Percentiles rank a stretch among this genome's conserved stretches.
These are phyloP conservation scores for Colletotrichum sublineola DNA, from an alignment of 2,329 filamentous ascomycete species.

Conservation along the genomic window DNA sequence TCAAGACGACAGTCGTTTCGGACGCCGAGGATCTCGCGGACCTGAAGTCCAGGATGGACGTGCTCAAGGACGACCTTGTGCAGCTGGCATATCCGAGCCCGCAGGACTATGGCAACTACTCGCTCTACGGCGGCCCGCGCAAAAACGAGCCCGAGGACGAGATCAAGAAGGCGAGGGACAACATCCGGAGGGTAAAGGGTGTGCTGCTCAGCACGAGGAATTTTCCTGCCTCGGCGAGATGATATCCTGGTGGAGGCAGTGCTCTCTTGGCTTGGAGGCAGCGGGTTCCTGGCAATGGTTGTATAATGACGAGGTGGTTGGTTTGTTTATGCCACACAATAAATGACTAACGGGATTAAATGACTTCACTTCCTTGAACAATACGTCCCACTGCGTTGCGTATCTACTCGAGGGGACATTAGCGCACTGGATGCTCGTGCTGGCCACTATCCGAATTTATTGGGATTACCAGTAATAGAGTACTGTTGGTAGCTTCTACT, in stretches of 20 bases:
- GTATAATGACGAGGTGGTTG: not conserved
- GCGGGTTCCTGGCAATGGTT: not conserved
- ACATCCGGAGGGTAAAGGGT: constrained; percentile 84
- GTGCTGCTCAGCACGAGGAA: constrained; percentile 80
- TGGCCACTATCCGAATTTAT: not conserved
- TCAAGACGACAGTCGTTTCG: constrained; percentile 59
- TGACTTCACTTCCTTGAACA: not conserved
- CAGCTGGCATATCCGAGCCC: constrained; percentile 65
- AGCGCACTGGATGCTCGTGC: too few relatives aligned
- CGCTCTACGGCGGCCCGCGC: constrained; percentile 59
- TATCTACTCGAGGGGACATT: not conserved
- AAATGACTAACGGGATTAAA: constrained; percentile 1
- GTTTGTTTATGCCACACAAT: constrained; percentile 7
- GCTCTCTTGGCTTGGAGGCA: not conserved
- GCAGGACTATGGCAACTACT: constrained; percentile 55
- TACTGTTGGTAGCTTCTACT: not conserved
- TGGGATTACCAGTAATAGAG: not conserved
- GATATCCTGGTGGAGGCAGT: not conserved
- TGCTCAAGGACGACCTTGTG: constrained; percentile 76
- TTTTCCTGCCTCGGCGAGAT: constrained; percentile 68
- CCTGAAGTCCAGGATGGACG: constrained; percentile 65
- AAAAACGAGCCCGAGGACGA: constrained; percentile 74
- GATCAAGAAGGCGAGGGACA: constrained; percentile 78
- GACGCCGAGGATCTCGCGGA: constrained; percentile 65
- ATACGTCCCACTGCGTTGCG: too few relatives aligned